Conservation (phyloP, 139 green algal species). For the Chlorella sp. region DNA sequence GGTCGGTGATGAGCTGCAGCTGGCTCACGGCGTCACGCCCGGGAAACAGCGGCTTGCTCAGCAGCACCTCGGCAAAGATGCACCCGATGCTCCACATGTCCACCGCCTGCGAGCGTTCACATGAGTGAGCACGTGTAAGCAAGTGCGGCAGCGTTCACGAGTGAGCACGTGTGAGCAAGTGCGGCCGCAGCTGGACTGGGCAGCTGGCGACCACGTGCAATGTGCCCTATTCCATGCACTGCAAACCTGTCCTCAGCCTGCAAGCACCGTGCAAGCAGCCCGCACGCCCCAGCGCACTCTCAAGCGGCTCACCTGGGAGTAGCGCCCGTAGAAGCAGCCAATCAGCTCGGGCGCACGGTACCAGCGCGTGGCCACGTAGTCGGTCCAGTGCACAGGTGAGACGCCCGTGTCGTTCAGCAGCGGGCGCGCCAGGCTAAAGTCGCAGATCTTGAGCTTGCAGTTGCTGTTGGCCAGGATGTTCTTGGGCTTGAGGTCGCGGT, state of each 20-base stretch:
- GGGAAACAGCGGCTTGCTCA: slow-evolving; percentile 63
- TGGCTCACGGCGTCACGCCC: slow-evolving; percentile 23
- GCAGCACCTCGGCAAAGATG: slow-evolving; percentile 95
- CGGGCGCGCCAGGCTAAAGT: slow-evolving; percentile 92
- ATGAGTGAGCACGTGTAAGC: too few relatives aligned
- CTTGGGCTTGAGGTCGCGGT: slow-evolving; percentile 90
- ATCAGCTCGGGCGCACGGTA: slow-evolving; percentile 93
- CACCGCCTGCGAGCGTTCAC: too few relatives aligned
- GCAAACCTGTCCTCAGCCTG: too few relatives aligned
- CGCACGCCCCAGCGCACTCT: too few relatives aligned
- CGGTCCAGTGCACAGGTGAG: slow-evolving; percentile 39
- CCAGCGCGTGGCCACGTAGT: slow-evolving; percentile 95
- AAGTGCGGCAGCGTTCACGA: too few relatives aligned
- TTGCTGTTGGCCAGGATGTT: slow-evolving; percentile 95
- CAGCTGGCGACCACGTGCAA: too few relatives aligned
- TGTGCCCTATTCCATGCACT: too few relatives aligned
- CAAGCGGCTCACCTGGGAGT: too few relatives aligned
- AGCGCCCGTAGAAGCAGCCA: slow-evolving; percentile 28
- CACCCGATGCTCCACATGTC: slow-evolving; percentile 92
- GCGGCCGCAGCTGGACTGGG: too few relatives aligned
- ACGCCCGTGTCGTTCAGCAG: slow-evolving; percentile 35
- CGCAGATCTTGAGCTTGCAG: slow-evolving; percentile 92
- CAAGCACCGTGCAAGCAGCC: too few relatives aligned
- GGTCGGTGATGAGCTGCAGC: slow-evolving; percentile 32
- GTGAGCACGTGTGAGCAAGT: too few relatives aligned